Evolutionary conservation across 2,329 filamentous ascomycete species (phyloP), one percentile per base, ranked within the genome.

Genomic region (Aspergillus hortae): DNA sequence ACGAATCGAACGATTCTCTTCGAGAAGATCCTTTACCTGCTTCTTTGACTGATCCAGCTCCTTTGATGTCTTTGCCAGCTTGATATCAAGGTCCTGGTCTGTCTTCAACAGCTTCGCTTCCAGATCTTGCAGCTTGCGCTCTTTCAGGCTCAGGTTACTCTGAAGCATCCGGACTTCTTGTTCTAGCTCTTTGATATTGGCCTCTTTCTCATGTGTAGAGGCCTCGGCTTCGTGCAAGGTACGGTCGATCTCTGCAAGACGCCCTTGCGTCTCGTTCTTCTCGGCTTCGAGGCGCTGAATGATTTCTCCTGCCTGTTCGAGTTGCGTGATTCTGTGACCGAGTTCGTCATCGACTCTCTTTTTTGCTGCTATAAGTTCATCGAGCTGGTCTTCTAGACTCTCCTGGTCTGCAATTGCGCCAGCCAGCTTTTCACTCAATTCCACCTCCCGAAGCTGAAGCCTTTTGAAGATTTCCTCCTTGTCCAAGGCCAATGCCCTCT

Each of bases 381-480:
- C 94, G 2, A 99, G 79, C 67, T 99, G 91, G 57, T 95, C 91
- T 70, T 99, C 94, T 1, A 99, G 81, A 49, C 87, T 86, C 67
- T 97, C 92, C 68, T 97, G 92, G 62, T 99, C 95, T 19, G 95
- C 89, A 54, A 97, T 84, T 27, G 92, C 92, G 36, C 89, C 92
- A 35, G 90, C 83, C 25, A 99, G 81, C 74, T 97, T 96, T 65
- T 99, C 95, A 48, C 87, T 89, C 4, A 99, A 81, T 67, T 99
- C 92, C 10, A 85, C 81, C 72, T 99, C 94, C n/a, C 94, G 88
- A 48, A 87, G 77, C 67, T 96, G 94, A 19, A 99, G 79, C n/a
- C 95, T 85, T 67, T 92, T 95, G 78, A 97, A 99, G 54, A 99
- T 99, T 65, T 99, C 94, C 67, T 99, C 95, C 69, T 99, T 99